Evolutionary conservation across 805 yeast genomes (phyloP), one percentile per base, ranked within the genome.

Genomic region (Suhomyces sp.): DNA sequence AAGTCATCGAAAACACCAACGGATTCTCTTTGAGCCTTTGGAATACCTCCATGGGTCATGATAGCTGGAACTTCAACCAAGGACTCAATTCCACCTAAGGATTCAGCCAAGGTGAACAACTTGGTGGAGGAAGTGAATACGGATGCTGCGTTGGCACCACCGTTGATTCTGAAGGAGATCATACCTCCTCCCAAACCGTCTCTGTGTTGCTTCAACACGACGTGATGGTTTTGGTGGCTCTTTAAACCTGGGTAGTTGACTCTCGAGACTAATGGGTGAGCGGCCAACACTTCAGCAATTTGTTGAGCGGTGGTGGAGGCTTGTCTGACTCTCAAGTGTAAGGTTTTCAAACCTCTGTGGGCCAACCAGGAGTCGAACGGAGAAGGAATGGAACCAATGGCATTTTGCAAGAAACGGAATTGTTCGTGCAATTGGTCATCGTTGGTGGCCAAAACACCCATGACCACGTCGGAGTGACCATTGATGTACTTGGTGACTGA

Each of bases 311-410:
- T 73, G 36, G 53, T 48, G 27, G 87, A 64, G 25, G 93, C 82
- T 51, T 81, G 84, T 53, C 77, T 74, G 25, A 78, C 83, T 61
- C 96, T 77, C 63, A 87, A 70, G 55, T 85, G 93, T 55, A 86
- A 71, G 26, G 95, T 87, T 74, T 84, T 87, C 56, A 87, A 72
- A 56, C 95, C 95, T 60, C 96, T 76, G 72, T 86, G 95, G 37
- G 95, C 90, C 60, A 86, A 79, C 95, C 95, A 87, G 26, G 88
- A 76, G 66, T 88, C 95, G 59, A 87, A 88, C 35, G 95, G 86
- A 14, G 95, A 84, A 46, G 95, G 95, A 44, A 87, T 76, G 18
- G 95, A 88, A 43, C 95, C 96, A 51, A 84, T 70, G 46, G 95
- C 95, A 53, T 86, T 86, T 64, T 87, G 95, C 61, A 86, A 72